These are phyloP conservation scores for Solanum sparsipilum DNA, from an alignment of 257 asterid species.

Conservation along the genomic window DNA sequence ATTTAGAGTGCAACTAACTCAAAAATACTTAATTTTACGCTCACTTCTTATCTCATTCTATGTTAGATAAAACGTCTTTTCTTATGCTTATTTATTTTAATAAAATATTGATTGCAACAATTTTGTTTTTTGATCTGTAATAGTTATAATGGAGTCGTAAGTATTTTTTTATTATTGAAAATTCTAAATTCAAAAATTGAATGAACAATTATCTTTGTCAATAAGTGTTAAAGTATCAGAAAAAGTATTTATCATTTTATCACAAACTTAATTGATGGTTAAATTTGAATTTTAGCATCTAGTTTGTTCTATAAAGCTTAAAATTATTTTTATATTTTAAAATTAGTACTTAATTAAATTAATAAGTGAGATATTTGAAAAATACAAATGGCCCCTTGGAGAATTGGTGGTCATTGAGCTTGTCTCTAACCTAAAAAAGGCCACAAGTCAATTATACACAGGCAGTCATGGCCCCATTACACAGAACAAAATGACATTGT, in stretches of 20 bases:
- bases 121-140: no score
- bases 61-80: background rate
- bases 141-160: background rate
- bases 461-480: background rate
- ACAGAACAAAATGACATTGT: background rate
- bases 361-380: background rate
- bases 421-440: background rate
- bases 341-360: background rate
- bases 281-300: background rate
- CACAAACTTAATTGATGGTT: background rate
- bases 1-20: background rate
- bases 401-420: background rate
- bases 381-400: background rate
- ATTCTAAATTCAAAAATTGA: no score
- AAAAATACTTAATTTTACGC: background rate
- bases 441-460: background rate
- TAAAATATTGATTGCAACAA: background rate
- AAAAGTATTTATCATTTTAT: background rate
- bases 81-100: background rate
- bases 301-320: background rate
- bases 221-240: fast-evolving
- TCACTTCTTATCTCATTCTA: background rate
- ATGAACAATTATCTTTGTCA: no score
- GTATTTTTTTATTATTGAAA: no score
- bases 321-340: background rate